Evolutionary conservation across 2,329 filamentous ascomycete genomes (phyloP).

Genomic region (Fusarium phyllophilum): DNA sequence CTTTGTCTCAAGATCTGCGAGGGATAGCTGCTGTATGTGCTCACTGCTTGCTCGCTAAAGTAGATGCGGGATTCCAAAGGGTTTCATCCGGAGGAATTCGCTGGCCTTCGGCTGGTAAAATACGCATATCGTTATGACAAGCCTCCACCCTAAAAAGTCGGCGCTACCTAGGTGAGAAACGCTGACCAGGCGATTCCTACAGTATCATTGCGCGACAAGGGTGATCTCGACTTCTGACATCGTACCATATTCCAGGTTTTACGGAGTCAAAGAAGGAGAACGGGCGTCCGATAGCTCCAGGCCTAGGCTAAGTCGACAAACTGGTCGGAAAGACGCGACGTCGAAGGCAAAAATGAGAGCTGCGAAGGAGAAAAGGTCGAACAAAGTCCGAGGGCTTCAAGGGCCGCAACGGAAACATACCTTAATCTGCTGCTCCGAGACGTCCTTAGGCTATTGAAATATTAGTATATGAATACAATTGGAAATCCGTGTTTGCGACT

Average conservation of each 20-base stretch:
- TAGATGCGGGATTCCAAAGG: constrained; percentile 36
- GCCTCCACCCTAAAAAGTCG: constrained; percentile 42
- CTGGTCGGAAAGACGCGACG: constrained; percentile 36
- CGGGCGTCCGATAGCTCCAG: constrained; percentile 43
- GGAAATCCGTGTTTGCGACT: constrained; percentile 49
- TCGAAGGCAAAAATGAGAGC: constrained; percentile 50
- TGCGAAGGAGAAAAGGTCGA: constrained; percentile 65
- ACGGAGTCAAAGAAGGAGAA: constrained; percentile 48
- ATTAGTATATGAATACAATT: constrained; percentile 58
- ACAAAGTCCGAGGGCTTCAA: constrained; percentile 73
- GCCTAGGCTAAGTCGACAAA: constrained; percentile 31
- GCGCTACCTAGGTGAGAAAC: constrained; percentile 44
- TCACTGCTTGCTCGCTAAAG: constrained; percentile 64
- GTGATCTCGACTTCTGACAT: constrained; percentile 68
- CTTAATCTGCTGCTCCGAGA: constrained; percentile 98
- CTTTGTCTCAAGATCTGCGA: constrained; percentile 16
- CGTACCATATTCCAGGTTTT: constrained; percentile 46
- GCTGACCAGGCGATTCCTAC: constrained; percentile 65
- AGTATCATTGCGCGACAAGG: constrained; percentile 60
- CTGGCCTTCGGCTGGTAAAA: constrained; percentile 34
- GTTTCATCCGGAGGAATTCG: constrained; percentile 44
- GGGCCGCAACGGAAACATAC: constrained; percentile 96
- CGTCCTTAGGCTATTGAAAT: constrained; percentile 82
- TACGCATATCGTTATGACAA: constrained; percentile 30
- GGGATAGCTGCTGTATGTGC: constrained; percentile 47